Evolutionary conservation across 352 stramenopile species (phyloP).

Genomic region (Pythium utonaiense): DNA sequence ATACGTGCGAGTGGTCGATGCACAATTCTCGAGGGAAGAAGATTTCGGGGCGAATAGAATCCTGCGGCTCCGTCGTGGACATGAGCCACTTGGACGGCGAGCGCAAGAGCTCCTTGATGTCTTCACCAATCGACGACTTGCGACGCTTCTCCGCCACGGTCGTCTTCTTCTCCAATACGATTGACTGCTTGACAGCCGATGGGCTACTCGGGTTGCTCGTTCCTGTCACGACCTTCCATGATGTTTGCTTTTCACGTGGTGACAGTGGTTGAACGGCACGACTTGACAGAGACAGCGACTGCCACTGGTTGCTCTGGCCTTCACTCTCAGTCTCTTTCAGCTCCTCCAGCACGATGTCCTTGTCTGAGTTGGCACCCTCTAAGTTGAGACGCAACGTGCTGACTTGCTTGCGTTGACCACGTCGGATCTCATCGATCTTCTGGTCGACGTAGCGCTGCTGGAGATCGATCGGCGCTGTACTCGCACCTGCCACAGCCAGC

Average conservation of each 20-base stretch:
- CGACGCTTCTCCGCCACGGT: constrained; percentile 18
- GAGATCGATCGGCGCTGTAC: constrained; percentile 7
- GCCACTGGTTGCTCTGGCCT: constrained; percentile 32
- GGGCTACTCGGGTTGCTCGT: background rate
- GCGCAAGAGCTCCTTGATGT: constrained; percentile 57
- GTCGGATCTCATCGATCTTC: constrained; percentile 62
- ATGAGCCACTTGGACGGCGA: constrained; percentile 68
- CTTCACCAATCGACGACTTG: constrained; percentile 58
- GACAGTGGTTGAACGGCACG: constrained; percentile 42
- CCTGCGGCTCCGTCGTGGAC: constrained; percentile 11
- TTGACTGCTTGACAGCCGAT: constrained; percentile 24
- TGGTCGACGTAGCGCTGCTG: constrained; percentile 40
- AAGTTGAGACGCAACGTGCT: constrained; percentile 38
- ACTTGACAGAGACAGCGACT: constrained; percentile 55
- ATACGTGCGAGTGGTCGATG: constrained; percentile 25
- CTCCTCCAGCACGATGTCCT: constrained; percentile 18
- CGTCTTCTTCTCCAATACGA: constrained; percentile 40
- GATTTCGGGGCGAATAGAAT: constrained; percentile 40
- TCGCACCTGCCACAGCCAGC: constrained; percentile 23
- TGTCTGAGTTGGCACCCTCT: constrained; percentile 24
- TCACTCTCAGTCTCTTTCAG: constrained; percentile 17
- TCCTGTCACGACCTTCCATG: constrained; percentile 41
- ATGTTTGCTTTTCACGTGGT: constrained; percentile 51
- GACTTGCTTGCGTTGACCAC: constrained; percentile 49
- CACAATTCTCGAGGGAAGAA: constrained; percentile 53